A percentile compares a stretch with the other conserved stretches of the same genome.
Evolutionary conservation across 345 rosid genomes (phyloP).

Genomic region (Toxicodendron radicans): DNA sequence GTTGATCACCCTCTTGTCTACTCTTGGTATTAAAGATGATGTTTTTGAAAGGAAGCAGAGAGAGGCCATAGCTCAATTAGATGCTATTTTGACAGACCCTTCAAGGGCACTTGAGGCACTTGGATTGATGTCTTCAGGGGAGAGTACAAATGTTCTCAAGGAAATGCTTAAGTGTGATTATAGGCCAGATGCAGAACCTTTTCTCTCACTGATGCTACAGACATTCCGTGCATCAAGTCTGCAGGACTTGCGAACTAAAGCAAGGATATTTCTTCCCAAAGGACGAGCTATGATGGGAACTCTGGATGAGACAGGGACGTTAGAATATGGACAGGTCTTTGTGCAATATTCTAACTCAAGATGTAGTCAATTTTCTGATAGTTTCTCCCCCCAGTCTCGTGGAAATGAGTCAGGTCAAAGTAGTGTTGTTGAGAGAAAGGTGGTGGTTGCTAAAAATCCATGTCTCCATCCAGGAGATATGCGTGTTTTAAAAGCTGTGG

Average conservation of each 20-base stretch:
- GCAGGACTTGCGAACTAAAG: not conserved
- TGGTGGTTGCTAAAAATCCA: slow-evolving; percentile 32
- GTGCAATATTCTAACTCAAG: slow-evolving; percentile 22
- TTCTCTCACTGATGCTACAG: no score
- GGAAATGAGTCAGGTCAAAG: not conserved
- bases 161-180: slow-evolving; percentile 29
- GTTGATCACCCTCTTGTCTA: slow-evolving; percentile 43
- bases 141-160: slow-evolving; percentile 18
- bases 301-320: slow-evolving; percentile 28
- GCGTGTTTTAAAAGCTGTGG: slow-evolving; percentile 27
- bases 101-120: slow-evolving; percentile 39
- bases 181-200: not conserved
- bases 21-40: slow-evolving; percentile 37
- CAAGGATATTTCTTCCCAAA: slow-evolving; percentile 23
- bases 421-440: not conserved
- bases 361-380: not conserved
- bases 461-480: slow-evolving; percentile 41
- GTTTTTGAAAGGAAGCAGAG: slow-evolving; percentile 41
- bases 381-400: slow-evolving; percentile 19
- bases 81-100: slow-evolving; percentile 40
- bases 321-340: slow-evolving; percentile 34
- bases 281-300: slow-evolving; percentile 32
- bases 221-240: no score
- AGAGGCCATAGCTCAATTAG: slow-evolving; percentile 39
- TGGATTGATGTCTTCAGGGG: slow-evolving; percentile 21